Evolutionary conservation across 768 basidiomycete genomes (phyloP).

Genomic region (Lanmaoa rubissima): DNA sequence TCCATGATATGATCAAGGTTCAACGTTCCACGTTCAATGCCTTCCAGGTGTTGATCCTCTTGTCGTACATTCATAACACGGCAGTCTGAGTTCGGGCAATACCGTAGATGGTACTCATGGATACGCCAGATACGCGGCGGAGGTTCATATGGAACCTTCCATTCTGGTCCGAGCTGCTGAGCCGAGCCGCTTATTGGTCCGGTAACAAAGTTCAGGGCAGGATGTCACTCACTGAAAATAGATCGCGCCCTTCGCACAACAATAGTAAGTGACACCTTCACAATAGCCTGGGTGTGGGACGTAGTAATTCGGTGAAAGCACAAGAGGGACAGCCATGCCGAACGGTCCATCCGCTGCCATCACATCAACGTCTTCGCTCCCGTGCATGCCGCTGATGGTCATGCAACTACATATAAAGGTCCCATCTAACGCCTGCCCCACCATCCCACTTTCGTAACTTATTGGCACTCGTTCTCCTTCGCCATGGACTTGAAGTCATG

Average conservation of each 20-base stretch:
- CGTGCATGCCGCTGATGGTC: background rate
- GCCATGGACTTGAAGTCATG: slow-evolving; percentile 23
- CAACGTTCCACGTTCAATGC: too few species aligned
- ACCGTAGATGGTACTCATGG: too few species aligned
- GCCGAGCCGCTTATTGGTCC: too few species aligned
- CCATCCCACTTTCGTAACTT: slow-evolving; percentile 4
- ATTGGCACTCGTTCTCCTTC: background rate
- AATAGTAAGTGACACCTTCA: background rate
- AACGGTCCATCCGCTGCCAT: too few species aligned
- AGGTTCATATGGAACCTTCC: background rate
- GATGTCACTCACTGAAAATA: too few species aligned
- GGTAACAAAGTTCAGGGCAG: too few species aligned
- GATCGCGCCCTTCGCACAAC: background rate
- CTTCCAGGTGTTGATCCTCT: background rate
- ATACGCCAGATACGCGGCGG: background rate
- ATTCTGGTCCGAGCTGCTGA: too few species aligned
- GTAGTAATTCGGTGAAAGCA: background rate
- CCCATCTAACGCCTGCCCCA: background rate
- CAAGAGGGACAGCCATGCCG: background rate
- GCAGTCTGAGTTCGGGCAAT: too few species aligned
- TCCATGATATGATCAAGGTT: background rate
- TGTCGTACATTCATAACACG: background rate
- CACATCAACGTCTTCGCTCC: background rate
- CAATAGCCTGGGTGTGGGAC: slow-evolving; percentile 7
- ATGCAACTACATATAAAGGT: slow-evolving; percentile 8